phyloP scores from a whole-genome alignment of 352 stramenopile species.

The Phytopythium cucurbitacearum region DNA sequence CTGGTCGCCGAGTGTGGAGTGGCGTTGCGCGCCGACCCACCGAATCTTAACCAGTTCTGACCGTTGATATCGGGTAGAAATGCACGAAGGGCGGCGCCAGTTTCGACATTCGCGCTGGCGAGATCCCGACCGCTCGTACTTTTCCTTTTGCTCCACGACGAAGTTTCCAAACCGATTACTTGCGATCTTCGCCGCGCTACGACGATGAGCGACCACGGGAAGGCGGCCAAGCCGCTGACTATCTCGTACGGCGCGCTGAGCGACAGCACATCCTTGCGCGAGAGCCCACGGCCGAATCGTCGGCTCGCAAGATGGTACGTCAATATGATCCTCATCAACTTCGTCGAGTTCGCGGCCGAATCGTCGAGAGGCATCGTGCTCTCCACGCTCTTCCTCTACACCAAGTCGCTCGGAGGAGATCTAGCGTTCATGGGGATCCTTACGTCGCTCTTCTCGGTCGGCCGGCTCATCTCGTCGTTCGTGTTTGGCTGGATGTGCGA shows the following conservation, averaged over 20 bases:
- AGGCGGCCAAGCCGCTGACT: constrained; percentile 11
- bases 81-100: no score
- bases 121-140: no score
- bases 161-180: no score
- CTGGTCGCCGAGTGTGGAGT: no score
- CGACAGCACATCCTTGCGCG: constrained; percentile 17
- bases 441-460: constrained; percentile 81
- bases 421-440: constrained; percentile 78
- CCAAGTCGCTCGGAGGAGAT: constrained; percentile 69
- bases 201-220: not conserved
- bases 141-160: no score
- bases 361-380: constrained; percentile 74
- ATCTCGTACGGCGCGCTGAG: constrained; percentile 28
- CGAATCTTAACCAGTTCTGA: no score
- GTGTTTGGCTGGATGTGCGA: constrained; percentile 86
- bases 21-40: no score
- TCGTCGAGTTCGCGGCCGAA: constrained; percentile 79
- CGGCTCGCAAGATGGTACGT: constrained; percentile 61
- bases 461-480: constrained; percentile 72
- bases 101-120: no score
- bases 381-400: constrained; percentile 82
- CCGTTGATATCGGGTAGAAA: no score
- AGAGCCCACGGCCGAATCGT: constrained; percentile 32
- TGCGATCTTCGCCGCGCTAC: no score
- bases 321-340: constrained; percentile 83